Evolutionary conservation across 305 asterid species (phyloP).

Genomic region (Solanum aculeatissimum): DNA sequence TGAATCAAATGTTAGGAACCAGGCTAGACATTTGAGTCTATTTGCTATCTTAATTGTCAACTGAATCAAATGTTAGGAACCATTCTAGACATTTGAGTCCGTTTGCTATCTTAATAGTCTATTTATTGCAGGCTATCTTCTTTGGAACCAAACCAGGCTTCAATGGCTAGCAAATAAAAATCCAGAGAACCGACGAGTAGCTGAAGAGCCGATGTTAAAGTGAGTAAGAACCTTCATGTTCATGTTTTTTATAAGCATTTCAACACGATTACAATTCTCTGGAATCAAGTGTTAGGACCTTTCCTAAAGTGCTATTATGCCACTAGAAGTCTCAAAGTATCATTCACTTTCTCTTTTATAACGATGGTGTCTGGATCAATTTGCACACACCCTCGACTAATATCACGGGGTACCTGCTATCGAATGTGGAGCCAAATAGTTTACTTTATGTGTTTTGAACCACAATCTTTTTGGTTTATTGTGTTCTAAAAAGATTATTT

Average conservation of each 20-base stretch:
- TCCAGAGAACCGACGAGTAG: constrained; percentile 18
- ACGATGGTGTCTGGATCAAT: background rate
- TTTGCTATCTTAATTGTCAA: too few species aligned
- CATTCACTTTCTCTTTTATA: background rate
- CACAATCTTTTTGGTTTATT: background rate
- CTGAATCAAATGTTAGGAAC: too few species aligned
- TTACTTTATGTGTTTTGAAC: background rate
- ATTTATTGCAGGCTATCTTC: constrained; percentile 34
- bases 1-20: too few species aligned
- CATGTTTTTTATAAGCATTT: background rate
- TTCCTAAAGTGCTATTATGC: background rate
- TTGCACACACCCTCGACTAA: background rate
- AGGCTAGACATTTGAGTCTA: too few species aligned
- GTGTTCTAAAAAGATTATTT: background rate
- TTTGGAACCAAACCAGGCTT: constrained; percentile 57
- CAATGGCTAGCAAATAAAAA: constrained; percentile 42
- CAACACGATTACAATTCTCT: background rate
- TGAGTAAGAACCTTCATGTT: constrained; percentile 2
- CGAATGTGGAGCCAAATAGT: background rate
- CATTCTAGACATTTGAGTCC: too few species aligned
- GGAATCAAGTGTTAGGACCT: background rate
- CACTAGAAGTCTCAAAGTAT: background rate
- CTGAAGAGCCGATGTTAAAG: constrained; percentile 31
- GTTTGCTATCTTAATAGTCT: background rate
- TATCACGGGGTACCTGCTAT: background rate